These are phyloP conservation scores for Lindgomyces ingoldianus DNA, from an alignment of 495 filamentous ascomycete species.

Conservation along the genomic window DNA sequence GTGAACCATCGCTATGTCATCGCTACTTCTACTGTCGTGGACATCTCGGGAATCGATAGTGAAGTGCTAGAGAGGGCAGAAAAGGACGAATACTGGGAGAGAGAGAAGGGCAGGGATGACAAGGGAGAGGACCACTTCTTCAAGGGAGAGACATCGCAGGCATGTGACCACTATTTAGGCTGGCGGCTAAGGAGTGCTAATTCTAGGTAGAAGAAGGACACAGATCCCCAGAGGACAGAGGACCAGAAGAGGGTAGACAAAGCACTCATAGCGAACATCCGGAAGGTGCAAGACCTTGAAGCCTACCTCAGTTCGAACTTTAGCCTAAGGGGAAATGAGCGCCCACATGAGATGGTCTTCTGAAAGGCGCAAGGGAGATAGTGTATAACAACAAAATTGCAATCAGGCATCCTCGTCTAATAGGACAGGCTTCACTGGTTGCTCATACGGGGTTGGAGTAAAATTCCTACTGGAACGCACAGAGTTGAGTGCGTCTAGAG, in stretches of 20 bases:
- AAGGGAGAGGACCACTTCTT: constrained; percentile 95
- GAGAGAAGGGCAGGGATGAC: constrained; percentile 79
- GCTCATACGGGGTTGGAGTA: too few relatives aligned
- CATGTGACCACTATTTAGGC: too few relatives aligned
- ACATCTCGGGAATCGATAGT: constrained; percentile 77
- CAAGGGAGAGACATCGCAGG: constrained; percentile 92
- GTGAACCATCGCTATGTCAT: constrained; percentile 99
- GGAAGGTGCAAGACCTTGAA: constrained; percentile 86
- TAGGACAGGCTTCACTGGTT: too few relatives aligned
- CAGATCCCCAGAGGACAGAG: constrained; percentile 79
- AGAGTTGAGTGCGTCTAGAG: background rate
- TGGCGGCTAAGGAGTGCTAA: background rate
- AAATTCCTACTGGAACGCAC: too few relatives aligned
- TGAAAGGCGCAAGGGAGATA: constrained; percentile 28
- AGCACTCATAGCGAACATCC: constrained; percentile 83
- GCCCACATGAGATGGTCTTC: constrained; percentile 85
- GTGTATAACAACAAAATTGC: background rate
- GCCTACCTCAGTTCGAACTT: constrained; percentile 89
- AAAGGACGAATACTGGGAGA: constrained; percentile 86
- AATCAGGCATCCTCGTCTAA: too few relatives aligned
- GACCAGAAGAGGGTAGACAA: constrained; percentile 99
- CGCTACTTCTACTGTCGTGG: constrained; percentile 87
- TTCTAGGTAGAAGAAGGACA: constrained; percentile 81
- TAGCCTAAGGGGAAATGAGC: constrained; percentile 94
- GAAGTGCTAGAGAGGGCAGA: constrained; percentile 82